Conservation (phyloP, 768 basidiomycete genomes). For the Porpolomopsis calyptriformis region DNA sequence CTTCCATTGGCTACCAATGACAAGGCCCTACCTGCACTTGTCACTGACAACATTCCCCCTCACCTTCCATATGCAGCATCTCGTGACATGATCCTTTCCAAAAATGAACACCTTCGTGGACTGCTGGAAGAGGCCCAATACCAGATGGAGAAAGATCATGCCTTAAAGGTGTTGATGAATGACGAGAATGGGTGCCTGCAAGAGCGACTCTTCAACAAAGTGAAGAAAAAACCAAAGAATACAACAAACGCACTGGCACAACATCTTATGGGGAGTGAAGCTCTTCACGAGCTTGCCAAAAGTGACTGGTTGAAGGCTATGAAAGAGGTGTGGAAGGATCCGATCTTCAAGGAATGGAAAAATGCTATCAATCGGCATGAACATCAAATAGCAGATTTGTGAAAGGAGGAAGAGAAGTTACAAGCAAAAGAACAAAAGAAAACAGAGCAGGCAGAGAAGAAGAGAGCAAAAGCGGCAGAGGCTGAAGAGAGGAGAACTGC, state of each 20-base stretch:
- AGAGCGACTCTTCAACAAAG: constrained; percentile 8
- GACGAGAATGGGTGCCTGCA: constrained; percentile 9
- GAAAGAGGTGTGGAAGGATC: constrained; percentile 9
- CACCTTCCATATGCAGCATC: constrained; percentile 5
- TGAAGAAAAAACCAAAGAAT: constrained; percentile 6
- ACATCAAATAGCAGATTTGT: not conserved
- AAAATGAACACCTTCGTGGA: constrained; percentile 8
- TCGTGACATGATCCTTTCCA: not conserved
- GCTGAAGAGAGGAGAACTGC: not conserved
- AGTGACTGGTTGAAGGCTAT: constrained; percentile 1
- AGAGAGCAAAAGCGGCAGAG: not conserved
- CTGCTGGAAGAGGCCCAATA: constrained; percentile 1
- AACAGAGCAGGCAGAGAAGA: constrained; percentile 4
- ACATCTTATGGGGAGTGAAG: not conserved
- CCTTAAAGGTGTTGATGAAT: constrained; percentile 13
- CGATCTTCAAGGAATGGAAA: not conserved
- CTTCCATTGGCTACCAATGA: not conserved
- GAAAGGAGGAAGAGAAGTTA: no score
- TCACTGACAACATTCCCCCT: not conserved
- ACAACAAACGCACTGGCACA: not conserved
- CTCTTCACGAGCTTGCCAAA: not conserved
- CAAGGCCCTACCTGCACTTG: not conserved
- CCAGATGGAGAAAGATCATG: constrained; percentile 8
- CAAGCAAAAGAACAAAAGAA: constrained; percentile 1
- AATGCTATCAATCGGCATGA: not conserved